These are phyloP conservation scores for Apiospora saccharicola DNA, from an alignment of 2,329 filamentous ascomycete species.

Conservation along the genomic window DNA sequence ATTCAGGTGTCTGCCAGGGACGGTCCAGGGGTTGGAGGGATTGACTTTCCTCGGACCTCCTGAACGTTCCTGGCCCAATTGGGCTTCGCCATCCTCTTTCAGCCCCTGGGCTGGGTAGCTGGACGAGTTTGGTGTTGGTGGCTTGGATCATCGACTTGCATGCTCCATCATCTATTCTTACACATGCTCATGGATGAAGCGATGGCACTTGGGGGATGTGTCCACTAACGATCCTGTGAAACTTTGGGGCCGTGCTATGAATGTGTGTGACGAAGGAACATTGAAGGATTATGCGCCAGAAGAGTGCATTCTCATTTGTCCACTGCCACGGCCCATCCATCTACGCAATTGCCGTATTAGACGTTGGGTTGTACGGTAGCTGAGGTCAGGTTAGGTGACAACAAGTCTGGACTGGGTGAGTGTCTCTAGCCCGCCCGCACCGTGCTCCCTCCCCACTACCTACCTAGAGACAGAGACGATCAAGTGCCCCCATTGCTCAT, in stretches of 20 bases:
- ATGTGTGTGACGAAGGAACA: neutral
- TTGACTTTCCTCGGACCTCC: conserved; percentile 4
- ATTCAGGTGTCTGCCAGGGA: conserved; percentile 17
- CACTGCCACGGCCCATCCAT: conserved; percentile 8
- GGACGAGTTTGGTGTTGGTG: neutral
- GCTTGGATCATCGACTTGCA: neutral
- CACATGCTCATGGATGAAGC: neutral
- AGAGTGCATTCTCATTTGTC: conserved; percentile 2
- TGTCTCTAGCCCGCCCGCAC: neutral
- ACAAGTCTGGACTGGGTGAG: neutral
- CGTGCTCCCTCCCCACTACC: neutral
- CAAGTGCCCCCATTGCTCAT: neutral
- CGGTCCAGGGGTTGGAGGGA: conserved; percentile 15
- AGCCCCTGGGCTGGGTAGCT: conserved; percentile 5
- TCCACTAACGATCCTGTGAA: conserved; percentile 4
- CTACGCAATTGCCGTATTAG: neutral
- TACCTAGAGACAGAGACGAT: neutral
- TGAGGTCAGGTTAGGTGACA: neutral
- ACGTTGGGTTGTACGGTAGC: neutral
- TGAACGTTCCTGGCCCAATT: neutral
- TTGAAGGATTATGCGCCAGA: conserved; percentile 16
- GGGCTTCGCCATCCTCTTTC: neutral
- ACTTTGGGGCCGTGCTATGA: neutral
- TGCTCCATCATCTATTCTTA: conserved; percentile 9
- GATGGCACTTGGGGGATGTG: neutral